These are phyloP conservation scores for Plasmopara viticola DNA, from an alignment of 352 stramenopile genomes.

Conservation along the genomic window DNA sequence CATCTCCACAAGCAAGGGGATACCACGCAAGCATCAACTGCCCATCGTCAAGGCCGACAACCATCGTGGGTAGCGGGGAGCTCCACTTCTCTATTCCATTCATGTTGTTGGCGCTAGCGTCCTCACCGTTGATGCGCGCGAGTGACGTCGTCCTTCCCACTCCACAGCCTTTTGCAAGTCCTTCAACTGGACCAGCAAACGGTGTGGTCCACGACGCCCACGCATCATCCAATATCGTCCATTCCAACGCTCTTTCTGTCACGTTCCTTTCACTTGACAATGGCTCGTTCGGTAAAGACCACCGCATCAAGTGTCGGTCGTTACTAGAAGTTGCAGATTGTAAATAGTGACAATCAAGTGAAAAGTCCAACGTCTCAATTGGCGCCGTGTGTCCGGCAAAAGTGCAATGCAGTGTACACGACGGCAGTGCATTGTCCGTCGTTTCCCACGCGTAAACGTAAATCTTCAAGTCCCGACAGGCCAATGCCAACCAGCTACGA, in stretches of 20 bases:
- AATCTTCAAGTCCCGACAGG: constrained; percentile 64
- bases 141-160: constrained; percentile 26
- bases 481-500: constrained; percentile 32
- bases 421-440: constrained; percentile 8
- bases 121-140: constrained; percentile 34
- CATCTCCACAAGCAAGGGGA: constrained; percentile 39
- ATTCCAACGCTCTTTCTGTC: constrained; percentile 6
- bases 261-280: constrained; percentile 1
- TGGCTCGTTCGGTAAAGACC: constrained; percentile 30
- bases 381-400: constrained; percentile 62
- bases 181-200: constrained; percentile 47
- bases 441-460: constrained; percentile 59
- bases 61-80: constrained; percentile 42
- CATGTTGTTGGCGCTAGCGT: neutral
- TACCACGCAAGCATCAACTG: constrained; percentile 65
- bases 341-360: constrained; percentile 44
- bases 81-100: constrained; percentile 23
- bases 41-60: constrained; percentile 41
- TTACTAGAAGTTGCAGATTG: constrained; percentile 53
- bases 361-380: constrained; percentile 69
- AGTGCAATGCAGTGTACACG: constrained; percentile 39
- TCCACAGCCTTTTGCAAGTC: constrained; percentile 34
- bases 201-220: constrained; percentile 51
- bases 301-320: constrained; percentile 62
- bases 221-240: constrained; percentile 28